Evolutionary conservation across 352 stramenopile species (phyloP).

Genomic region (Peronospora belbahrii): DNA sequence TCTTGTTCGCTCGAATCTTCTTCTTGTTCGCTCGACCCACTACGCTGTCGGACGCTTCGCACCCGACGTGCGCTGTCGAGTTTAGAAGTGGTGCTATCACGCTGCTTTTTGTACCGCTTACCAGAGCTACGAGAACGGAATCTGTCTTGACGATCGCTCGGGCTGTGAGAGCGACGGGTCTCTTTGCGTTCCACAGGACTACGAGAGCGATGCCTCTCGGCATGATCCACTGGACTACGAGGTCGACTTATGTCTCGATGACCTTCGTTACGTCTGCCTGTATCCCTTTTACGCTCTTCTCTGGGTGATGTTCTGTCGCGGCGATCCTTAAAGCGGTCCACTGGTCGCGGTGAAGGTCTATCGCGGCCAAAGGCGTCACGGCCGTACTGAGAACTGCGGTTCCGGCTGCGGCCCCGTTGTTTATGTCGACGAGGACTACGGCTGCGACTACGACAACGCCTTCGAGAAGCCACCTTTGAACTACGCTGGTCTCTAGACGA

Average conservation of each 20-base stretch:
- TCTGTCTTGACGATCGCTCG: slow-evolving; percentile 2
- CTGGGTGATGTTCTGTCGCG: slow-evolving; percentile 14
- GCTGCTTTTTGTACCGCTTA: slow-evolving; percentile 1
- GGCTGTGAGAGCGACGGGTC: not conserved
- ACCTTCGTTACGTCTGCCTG: slow-evolving; percentile 1
- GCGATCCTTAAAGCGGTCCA: not conserved
- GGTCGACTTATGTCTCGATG: slow-evolving; percentile 15
- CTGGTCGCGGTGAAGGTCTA: slow-evolving; percentile 3
- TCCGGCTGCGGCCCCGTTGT: slow-evolving; percentile 1
- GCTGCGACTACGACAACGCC: slow-evolving; percentile 13
- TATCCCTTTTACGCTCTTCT: not conserved
- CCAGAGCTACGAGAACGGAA: slow-evolving; percentile 12
- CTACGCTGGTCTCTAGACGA: slow-evolving; percentile 7
- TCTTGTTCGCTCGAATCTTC: slow-evolving; percentile 5
- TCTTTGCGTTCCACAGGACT: not conserved
- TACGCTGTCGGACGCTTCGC: slow-evolving; percentile 7
- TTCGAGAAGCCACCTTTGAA: not conserved
- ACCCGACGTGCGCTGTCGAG: slow-evolving; percentile 2
- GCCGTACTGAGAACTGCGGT: not conserved
- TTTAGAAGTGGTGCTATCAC: not conserved
- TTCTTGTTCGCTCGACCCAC: slow-evolving; percentile 6
- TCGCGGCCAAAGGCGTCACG: slow-evolving; percentile 25
- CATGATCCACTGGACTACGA: slow-evolving; percentile 7
- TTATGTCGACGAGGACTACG: slow-evolving; percentile 5
- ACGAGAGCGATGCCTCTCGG: not conserved